Evolutionary conservation across 2,329 filamentous ascomycete species (phyloP), one percentile per base, ranked within the genome.

Genomic region (Arthrobotrys iridis): DNA sequence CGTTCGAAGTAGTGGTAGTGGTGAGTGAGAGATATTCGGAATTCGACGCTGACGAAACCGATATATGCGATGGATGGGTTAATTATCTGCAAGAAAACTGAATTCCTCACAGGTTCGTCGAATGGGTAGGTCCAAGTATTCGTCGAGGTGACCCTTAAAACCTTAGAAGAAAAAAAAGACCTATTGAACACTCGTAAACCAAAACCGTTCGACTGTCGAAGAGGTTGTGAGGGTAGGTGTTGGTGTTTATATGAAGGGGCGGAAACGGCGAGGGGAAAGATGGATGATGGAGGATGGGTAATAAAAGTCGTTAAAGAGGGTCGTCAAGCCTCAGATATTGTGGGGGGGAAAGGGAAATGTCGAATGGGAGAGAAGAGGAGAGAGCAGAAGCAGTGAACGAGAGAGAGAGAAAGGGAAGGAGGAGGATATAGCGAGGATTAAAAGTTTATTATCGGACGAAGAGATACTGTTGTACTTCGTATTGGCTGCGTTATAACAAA

Each of bases 381-480:
- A 41, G 45, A 41, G 15, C n/a, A 20, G 20, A 33, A 58, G 33
- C 18, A 20, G 41, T 41, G 55, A 43, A 35, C 22, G 48, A 26
- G n/a, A 22, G 26, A 60, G 55, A 57, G 15, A 24, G 15, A 55
- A 40, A 37, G 37, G 50, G 28, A 20, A 28, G 18, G 7, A 20
- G 45, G 35, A 48, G 66, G 66, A 71, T 57, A 71, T 58, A 37
- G 66, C 33, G 71, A 68, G 71, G 63, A 50, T 64, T 68, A 68
- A 75, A 75, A 55, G 63, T 67, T 68, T 75, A 75, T 75, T 75
- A 75, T 75, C 71, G 35, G 71, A 75, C 63, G 71, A 75, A 68
- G 63, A 75, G 71, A 58, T 64, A 37, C 37, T 35, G 30, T 15
- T 33, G 13, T 43, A 18, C 26, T 30, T 50, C 30, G 46, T 33